Percentiles rank a stretch among this genome's conserved stretches.
Conservation (phyloP, 2,329 filamentous ascomycete species). For the Colletotrichum gigasporum region DNA sequence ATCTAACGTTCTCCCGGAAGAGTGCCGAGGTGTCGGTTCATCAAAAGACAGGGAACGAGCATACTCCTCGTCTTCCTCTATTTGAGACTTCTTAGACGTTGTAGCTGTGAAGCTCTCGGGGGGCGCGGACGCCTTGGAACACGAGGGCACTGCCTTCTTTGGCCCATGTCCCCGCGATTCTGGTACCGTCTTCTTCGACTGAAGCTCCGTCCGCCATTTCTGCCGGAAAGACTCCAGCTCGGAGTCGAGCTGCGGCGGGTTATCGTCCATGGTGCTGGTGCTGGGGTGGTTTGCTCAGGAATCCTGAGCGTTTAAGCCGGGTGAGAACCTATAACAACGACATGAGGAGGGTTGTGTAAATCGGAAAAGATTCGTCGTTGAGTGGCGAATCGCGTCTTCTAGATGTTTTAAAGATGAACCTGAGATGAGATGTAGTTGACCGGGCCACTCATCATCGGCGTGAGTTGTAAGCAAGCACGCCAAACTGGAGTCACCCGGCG, state of each 20-base stretch:
- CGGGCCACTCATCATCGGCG: constrained; percentile 27
- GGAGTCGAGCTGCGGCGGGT: constrained; percentile 57
- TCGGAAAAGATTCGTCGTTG: neutral
- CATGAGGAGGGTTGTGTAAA: neutral
- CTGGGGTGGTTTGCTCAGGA: neutral
- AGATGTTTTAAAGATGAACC: neutral
- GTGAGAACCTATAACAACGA: neutral
- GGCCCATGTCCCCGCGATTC: constrained; percentile 9
- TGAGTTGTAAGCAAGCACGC: constrained; percentile 28
- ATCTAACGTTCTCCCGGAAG: neutral
- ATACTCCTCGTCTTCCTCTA: constrained; percentile 49
- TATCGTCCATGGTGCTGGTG: constrained; percentile 7
- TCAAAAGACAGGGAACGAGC: constrained; percentile 46
- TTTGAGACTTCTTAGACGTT: constrained; percentile 18
- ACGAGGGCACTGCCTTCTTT: constrained; percentile 40
- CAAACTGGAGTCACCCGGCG: constrained; percentile 28
- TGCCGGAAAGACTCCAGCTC: constrained; percentile 88
- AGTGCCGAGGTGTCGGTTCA: constrained; percentile 22
- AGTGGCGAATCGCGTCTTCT: neutral
- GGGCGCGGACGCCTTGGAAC: constrained; percentile 33
- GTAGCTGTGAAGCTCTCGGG: constrained; percentile 29
- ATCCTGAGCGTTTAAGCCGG: neutral
- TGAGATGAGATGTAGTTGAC: constrained; percentile 21
- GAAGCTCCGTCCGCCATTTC: constrained; percentile 86
- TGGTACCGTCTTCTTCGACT: constrained; percentile 45